Evolutionary conservation across 495 filamentous ascomycete genomes (phyloP).

Genomic region (Poronia punctata): DNA sequence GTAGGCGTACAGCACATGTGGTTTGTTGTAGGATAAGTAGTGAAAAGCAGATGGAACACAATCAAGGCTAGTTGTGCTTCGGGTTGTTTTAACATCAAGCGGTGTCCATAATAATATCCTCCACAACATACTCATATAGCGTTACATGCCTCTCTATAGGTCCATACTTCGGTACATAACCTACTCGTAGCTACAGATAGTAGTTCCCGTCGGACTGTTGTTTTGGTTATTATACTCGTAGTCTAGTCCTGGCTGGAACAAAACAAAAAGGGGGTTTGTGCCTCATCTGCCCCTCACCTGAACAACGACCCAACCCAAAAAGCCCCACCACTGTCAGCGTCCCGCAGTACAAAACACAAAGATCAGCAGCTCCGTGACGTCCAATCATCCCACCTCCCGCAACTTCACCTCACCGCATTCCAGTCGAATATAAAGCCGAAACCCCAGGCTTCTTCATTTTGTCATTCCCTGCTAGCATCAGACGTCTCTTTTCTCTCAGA

Average conservation of each 20-base stretch:
- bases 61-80: no score
- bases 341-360: slow-evolving; percentile 12
- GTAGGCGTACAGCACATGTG: no score
- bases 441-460: slow-evolving; percentile 8
- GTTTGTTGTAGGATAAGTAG: no score
- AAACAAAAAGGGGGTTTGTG: slow-evolving; percentile 6
- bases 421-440: no score
- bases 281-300: slow-evolving; percentile 11
- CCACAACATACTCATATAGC: no score
- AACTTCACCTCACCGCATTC: slow-evolving; percentile 12
- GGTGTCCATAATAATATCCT: no score
- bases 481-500: slow-evolving; percentile 3
- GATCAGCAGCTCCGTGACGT: slow-evolving; percentile 9
- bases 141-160: no score
- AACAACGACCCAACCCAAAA: slow-evolving; percentile 1
- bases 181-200: no score
- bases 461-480: slow-evolving; percentile 4
- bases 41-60: no score
- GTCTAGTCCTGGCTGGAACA: neutral
- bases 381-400: slow-evolving; percentile 11
- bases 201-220: no score
- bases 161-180: no score
- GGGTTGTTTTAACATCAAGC: no score
- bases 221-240: neutral
- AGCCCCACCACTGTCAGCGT: slow-evolving; percentile 14